Conservation (phyloP, 768 basidiomycete genomes). For the Coprinopsis sp. region DNA sequence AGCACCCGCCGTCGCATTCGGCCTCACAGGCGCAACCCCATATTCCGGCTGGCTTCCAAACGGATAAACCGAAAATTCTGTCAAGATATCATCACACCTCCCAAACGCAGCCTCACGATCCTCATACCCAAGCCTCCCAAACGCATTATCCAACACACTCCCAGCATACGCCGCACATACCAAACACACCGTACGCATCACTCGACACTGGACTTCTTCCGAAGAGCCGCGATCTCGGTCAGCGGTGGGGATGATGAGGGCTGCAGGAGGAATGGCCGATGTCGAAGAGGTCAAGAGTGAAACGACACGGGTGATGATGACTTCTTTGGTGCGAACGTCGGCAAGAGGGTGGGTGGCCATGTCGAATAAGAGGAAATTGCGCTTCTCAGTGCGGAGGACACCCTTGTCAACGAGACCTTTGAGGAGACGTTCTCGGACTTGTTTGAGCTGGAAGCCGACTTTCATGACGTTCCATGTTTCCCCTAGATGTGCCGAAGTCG, state of each 20-base stretch:
- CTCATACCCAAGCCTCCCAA: conserved; percentile 84
- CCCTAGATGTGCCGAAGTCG: no score
- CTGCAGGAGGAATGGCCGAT: conserved; percentile 67
- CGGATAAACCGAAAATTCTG: conserved; percentile 89
- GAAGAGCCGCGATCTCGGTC: not conserved
- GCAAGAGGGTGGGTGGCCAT: conserved; percentile 99
- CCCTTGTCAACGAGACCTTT: conserved; percentile 99
- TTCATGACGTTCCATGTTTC: conserved; percentile 99
- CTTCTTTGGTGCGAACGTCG: conserved; percentile 86
- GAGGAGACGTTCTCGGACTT: conserved; percentile 94
- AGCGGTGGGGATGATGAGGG: conserved; percentile 48
- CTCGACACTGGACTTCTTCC: conserved; percentile 77
- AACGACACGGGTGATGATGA: conserved; percentile 71
- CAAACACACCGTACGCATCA: conserved; percentile 75
- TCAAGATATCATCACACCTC: conserved; percentile 89
- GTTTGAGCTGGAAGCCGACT: conserved; percentile 98
- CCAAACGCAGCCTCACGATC: conserved; percentile 91
- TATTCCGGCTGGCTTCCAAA: conserved; percentile 41
- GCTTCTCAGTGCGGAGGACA: conserved; percentile 96
- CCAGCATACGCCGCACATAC: conserved; percentile 93
- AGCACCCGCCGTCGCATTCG: not conserved
- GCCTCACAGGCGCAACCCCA: not conserved
- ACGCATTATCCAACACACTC: conserved; percentile 92
- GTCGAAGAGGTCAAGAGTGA: conserved; percentile 80
- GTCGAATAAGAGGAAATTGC: conserved; percentile 97